Percentiles rank a stretch among this genome's conserved stretches.
Conservation (phyloP, 2,329 filamentous ascomycete species). For the Spiromastix sp. region DNA sequence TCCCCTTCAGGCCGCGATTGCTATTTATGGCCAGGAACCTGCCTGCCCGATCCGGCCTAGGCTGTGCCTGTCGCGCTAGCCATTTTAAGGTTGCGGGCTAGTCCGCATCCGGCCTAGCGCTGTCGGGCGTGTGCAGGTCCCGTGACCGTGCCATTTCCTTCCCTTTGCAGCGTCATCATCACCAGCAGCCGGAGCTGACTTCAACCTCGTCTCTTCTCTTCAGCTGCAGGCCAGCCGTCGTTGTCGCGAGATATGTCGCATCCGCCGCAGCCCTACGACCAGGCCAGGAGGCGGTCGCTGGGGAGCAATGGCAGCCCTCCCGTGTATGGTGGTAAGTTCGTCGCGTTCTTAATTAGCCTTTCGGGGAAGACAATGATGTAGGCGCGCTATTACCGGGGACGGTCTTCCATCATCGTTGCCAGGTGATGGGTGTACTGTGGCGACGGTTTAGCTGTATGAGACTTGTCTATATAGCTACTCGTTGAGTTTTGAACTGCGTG, state of each 20-base stretch:
- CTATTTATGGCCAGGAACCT: too few species aligned
- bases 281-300: constrained; percentile 24
- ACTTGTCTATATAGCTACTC: too few species aligned
- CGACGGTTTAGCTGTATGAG: too few species aligned
- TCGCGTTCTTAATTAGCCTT: not conserved
- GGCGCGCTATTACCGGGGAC: too few species aligned
- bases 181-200: constrained; percentile 3
- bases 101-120: constrained; percentile 10
- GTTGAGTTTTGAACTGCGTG: too few species aligned
- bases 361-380: not conserved
- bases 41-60: constrained; percentile 12
- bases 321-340: constrained; percentile 26
- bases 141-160: constrained; percentile 13
- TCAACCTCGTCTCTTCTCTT: not conserved
- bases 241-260: constrained; percentile 27
- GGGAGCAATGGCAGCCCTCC: constrained; percentile 27
- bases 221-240: constrained; percentile 4
- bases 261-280: constrained; percentile 22
- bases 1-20: too few species aligned
- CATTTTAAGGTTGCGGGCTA: constrained; percentile 21
- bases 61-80: constrained; percentile 24
- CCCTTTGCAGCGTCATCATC: constrained; percentile 14
- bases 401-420: too few species aligned
- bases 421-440: too few species aligned
- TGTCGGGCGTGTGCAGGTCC: constrained; percentile 12